Percentiles rank a stretch among this genome's conserved stretches.
These are phyloP conservation scores for Rutstroemia sp. DNA, from an alignment of 2,329 filamentous ascomycete species.

Conservation along the genomic window DNA sequence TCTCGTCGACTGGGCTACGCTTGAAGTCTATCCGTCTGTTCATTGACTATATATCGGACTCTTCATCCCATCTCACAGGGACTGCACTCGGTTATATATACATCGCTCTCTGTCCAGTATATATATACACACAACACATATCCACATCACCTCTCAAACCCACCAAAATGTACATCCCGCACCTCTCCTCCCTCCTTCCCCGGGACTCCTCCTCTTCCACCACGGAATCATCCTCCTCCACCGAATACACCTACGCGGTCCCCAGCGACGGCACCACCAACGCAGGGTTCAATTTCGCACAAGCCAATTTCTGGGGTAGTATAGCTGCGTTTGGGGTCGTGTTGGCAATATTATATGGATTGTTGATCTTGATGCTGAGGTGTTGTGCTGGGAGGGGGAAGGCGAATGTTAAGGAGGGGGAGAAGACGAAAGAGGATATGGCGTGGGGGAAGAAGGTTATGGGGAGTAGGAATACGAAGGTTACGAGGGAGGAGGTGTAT, in stretches of 20 bases:
- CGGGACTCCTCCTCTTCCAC: neutral
- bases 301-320: conserved; percentile 2
- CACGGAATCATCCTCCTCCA: neutral
- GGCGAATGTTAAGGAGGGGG: neutral
- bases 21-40: too few species aligned
- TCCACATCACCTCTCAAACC: neutral
- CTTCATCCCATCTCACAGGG: too few species aligned
- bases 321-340: neutral
- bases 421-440: neutral
- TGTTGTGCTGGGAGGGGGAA: neutral
- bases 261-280: neutral
- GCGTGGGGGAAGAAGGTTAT: neutral
- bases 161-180: neutral
- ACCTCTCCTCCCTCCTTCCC: neutral
- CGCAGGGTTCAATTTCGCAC: neutral
- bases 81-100: too few species aligned
- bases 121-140: too few species aligned
- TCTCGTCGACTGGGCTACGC: too few species aligned
- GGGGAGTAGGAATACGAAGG: neutral
- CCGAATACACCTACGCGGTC: neutral
- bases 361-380: neutral
- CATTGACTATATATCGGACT: too few species aligned
- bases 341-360: neutral
- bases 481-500: neutral
- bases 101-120: too few species aligned